A percentile compares a stretch with the other conserved stretches of the same genome.
These are phyloP conservation scores for Suillus decipiens DNA, from an alignment of 768 basidiomycete species.

Conservation along the genomic window DNA sequence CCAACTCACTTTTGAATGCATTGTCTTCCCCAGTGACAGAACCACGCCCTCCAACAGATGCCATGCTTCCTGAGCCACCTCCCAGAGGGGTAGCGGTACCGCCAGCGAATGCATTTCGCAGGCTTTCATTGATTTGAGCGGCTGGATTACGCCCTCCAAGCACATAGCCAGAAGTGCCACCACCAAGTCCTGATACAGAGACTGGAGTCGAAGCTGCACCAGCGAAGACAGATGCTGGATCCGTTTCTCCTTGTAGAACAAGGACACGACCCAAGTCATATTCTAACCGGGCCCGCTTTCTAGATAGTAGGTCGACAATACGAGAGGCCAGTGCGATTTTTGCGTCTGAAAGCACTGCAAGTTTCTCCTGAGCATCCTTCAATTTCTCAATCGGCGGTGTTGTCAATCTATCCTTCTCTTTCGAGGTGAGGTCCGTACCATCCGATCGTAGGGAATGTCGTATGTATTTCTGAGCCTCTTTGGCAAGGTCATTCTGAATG, in stretches of 20 bases:
- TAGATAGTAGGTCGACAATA: conserved; percentile 43
- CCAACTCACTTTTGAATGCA: conserved; percentile 30
- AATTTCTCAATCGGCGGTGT: conserved; percentile 33
- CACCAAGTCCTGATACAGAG: conserved; percentile 14
- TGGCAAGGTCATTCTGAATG: conserved; percentile 44
- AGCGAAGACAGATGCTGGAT: conserved; percentile 34
- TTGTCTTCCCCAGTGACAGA: conserved; percentile 25
- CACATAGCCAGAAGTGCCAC: conserved; percentile 28
- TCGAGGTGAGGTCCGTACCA: conserved; percentile 22
- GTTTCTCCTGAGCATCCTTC: conserved; percentile 28
- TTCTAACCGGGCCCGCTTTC: conserved; percentile 49
- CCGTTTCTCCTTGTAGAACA: conserved; percentile 45
- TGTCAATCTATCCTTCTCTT: conserved; percentile 38
- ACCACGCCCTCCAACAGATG: conserved; percentile 17
- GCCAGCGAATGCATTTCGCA: conserved; percentile 36
- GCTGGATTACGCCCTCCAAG: conserved; percentile 40
- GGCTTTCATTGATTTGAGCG: conserved; percentile 41
- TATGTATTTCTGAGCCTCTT: conserved; percentile 44
- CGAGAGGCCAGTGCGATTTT: conserved; percentile 44
- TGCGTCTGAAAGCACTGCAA: conserved; percentile 39
- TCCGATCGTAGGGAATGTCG: conserved; percentile 42
- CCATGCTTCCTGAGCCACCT: conserved; percentile 4
- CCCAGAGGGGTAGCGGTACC: conserved; percentile 28
- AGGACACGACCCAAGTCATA: conserved; percentile 47
- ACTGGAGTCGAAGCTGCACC: conserved; percentile 26